Evolutionary conservation across 305 asterid genomes (phyloP).

Genomic region (Fraxinus latifolia): DNA sequence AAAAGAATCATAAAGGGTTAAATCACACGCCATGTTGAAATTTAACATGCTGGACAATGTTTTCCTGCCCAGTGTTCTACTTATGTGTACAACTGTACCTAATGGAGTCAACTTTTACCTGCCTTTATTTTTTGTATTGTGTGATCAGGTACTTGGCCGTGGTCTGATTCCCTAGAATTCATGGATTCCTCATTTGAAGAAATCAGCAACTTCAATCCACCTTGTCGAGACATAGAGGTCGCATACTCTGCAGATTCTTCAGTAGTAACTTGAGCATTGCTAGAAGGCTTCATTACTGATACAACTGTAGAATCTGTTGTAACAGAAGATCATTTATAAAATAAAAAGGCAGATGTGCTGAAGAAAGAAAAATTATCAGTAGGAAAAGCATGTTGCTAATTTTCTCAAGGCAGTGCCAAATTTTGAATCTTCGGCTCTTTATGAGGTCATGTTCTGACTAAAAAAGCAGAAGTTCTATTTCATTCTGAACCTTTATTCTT

Average conservation of each 20-base stretch:
- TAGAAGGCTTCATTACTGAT: constrained; percentile 20
- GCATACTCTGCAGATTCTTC: constrained; percentile 31
- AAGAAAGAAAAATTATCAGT: neutral
- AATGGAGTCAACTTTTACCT: neutral
- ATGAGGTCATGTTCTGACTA: neutral
- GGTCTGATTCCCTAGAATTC: constrained; percentile 24
- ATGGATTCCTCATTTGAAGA: constrained; percentile 37
- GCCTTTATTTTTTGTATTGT: constrained; percentile 5
- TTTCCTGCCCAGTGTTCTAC: neutral
- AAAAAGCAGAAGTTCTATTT: neutral
- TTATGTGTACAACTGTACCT: neutral
- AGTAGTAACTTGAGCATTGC: constrained; percentile 29
- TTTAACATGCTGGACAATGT: neutral
- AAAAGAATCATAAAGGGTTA: neutral
- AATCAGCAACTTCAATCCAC: constrained; percentile 41
- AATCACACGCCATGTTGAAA: neutral
- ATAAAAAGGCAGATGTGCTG: neutral
- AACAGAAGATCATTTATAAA: neutral
- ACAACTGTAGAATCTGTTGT: neutral
- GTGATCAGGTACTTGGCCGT: constrained; percentile 28
- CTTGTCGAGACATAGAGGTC: constrained; percentile 33
- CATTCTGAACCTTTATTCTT: constrained; percentile 34
- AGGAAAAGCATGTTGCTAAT: neutral
- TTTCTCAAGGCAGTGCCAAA: neutral
- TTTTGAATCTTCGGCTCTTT: neutral